Base-by-base conservation (phyloP, 352 stramenopile species). In the Pythium aquatile region DNA sequence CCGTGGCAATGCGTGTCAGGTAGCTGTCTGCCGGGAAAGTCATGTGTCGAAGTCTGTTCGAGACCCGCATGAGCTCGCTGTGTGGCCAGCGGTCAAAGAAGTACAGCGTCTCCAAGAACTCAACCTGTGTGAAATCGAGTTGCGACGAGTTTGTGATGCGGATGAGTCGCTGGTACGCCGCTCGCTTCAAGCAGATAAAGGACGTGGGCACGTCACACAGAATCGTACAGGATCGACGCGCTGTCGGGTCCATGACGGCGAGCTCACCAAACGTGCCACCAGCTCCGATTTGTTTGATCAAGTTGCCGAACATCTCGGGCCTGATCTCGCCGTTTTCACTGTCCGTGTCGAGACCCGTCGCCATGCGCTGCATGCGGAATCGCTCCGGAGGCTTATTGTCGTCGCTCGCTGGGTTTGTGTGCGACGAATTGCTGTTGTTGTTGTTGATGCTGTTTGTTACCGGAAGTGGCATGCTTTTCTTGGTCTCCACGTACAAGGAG, bases 181-280 rank as follows among this genome's bases (percentile, higher is more conserved):
- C 83, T 59, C 85, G 79, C 51, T 94, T 94, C 28, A 94, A 72
- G 56, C 85, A 94, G 56, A 94, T 94, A 58, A 94, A 94, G n/a
- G 81, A 90, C 28, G 83, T 93, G 3, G 78, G 42, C 0, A 76
- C 65, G 47, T 93, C 82, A 26, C 84, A 91, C n/a, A 75, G 56
- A 64, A 94, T 87, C 9, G 85, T 93, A 39, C 83, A 92, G 1
- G 83, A 91, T 7, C 85, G 71, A 8, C 81, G 70, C 10, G 85
- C 78, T 2, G 81, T 93, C 5, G 84, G 85, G 16, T 94, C 85
- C 76, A 93, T 87, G 10, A 94, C 84, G 13, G 83, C 83, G 3
- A 94, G 69, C 65, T 94, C 85, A 10, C 85, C 85, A 37, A 94
- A 93, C 29, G 83, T 94, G 2, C 82, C 84, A 8, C 85, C 82